Evolutionary conservation across 2,329 filamentous ascomycete species (phyloP).

Genomic region (Phialemoniopsis sp.): DNA sequence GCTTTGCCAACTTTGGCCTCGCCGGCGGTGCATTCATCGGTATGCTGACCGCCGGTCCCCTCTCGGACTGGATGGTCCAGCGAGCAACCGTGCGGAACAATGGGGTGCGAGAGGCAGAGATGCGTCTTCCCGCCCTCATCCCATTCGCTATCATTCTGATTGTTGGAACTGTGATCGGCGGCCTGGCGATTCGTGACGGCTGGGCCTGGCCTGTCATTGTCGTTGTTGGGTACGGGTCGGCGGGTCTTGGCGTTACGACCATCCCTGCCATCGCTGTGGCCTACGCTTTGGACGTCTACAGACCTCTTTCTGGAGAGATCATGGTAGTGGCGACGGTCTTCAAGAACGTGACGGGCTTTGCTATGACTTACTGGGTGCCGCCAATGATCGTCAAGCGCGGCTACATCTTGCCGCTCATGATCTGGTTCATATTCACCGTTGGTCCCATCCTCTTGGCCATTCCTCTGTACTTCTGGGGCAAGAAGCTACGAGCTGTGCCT

Average conservation of each 20-base stretch:
- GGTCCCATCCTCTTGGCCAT: no score
- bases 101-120: slow-evolving; percentile 42
- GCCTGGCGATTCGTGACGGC: slow-evolving; percentile 38
- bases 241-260: slow-evolving; percentile 32
- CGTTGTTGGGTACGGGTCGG: slow-evolving; percentile 37
- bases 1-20: slow-evolving; percentile 44
- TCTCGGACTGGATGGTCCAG: slow-evolving; percentile 37
- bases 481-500: no score
- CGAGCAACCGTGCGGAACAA: slow-evolving; percentile 33
- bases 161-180: slow-evolving; percentile 38
- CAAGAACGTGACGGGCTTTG: not conserved
- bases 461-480: no score
- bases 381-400: no score
- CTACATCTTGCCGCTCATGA: no score
- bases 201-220: slow-evolving; percentile 46
- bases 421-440: no score
- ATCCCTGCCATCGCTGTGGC: slow-evolving; percentile 54
- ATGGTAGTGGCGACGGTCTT: not conserved
- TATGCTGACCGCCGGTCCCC: slow-evolving; percentile 33
- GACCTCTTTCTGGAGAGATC: slow-evolving; percentile 49
- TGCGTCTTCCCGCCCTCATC: slow-evolving; percentile 38
- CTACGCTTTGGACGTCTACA: slow-evolving; percentile 62
- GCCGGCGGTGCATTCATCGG: slow-evolving; percentile 35
- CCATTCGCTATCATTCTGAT: slow-evolving; percentile 40
- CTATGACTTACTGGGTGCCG: no score